Percentiles rank a stretch among this genome's conserved stretches.
These are phyloP conservation scores for Metahyphopichia silvanorum DNA, from an alignment of 805 yeast genomes.

Conservation along the genomic window DNA sequence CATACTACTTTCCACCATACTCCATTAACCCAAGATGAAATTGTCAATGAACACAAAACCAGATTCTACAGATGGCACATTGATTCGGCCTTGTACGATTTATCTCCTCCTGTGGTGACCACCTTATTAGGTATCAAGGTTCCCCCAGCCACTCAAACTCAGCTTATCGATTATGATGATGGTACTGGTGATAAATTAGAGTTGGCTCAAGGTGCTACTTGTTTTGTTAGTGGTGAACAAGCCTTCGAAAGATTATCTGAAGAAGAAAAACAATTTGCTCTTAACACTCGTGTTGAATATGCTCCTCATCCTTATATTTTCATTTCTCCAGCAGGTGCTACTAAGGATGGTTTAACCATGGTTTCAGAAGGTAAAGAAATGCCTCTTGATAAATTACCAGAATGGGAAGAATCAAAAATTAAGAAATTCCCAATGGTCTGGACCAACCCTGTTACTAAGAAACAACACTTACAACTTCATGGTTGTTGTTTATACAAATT, in stretches of 20 bases:
- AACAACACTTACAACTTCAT: conserved; percentile 82
- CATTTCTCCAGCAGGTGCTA: conserved; percentile 77
- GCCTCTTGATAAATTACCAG: conserved; percentile 65
- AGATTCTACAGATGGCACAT: conserved; percentile 93
- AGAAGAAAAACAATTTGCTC: conserved; percentile 72
- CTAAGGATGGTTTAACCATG: conserved; percentile 85
- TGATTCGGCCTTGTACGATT: conserved; percentile 82
- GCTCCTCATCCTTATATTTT: conserved; percentile 93
- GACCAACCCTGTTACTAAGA: conserved; percentile 85
- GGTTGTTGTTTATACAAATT: conserved; percentile 81
- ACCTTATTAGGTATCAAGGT: conserved; percentile 80
- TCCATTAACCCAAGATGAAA: conserved; percentile 60
- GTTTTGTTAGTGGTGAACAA: conserved; percentile 79
- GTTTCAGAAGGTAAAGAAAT: conserved; percentile 74
- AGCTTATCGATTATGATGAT: conserved; percentile 59
- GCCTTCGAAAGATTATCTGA: conserved; percentile 67
- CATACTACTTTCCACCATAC: conserved; percentile 78
- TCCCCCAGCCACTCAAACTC: conserved; percentile 64
- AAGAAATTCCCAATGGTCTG: conserved; percentile 83
- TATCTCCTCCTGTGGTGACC: conserved; percentile 84
- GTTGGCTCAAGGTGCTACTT: conserved; percentile 83
- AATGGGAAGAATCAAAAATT: conserved; percentile 77
- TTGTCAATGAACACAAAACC: conserved; percentile 58
- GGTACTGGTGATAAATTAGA: conserved; percentile 57
- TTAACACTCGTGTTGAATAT: conserved; percentile 76